Evolutionary conservation across 2,329 filamentous ascomycete species (phyloP).

Genomic region (Penicillium fuscoglaucum): DNA sequence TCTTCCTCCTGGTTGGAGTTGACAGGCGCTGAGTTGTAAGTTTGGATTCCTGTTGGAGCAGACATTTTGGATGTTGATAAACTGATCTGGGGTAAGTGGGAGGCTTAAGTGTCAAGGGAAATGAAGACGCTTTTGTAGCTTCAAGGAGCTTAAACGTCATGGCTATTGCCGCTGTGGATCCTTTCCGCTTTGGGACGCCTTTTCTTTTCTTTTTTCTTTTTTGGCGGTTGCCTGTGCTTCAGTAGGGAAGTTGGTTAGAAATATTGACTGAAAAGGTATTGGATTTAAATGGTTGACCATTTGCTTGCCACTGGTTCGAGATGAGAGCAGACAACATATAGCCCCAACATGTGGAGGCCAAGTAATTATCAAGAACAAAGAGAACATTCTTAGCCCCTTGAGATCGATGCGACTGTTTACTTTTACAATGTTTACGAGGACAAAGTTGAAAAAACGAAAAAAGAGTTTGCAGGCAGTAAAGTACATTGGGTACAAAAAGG

Average conservation of each 20-base stretch:
- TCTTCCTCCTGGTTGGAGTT: constrained; percentile 24
- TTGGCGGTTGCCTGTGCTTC: neutral
- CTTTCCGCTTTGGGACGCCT: constrained; percentile 10
- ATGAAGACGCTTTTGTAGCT: constrained; percentile 3
- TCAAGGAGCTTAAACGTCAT: constrained; percentile 25
- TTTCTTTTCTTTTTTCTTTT: neutral
- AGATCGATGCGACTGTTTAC: neutral
- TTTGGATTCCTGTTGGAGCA: constrained; percentile 22
- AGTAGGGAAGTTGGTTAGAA: neutral
- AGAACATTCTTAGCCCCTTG: neutral
- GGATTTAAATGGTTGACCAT: too few relatives aligned
- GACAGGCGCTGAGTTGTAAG: constrained; percentile 31
- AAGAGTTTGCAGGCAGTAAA: constrained; percentile 51
- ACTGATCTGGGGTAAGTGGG: neutral
- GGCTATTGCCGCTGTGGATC: constrained; percentile 22
- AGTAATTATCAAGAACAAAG: too few relatives aligned
- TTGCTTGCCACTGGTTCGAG: too few relatives aligned
- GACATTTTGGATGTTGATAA: constrained; percentile 21
- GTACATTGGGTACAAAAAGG: constrained; percentile 49
- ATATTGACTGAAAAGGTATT: too few relatives aligned
- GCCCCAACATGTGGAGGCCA: too few relatives aligned
- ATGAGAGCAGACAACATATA: too few relatives aligned
- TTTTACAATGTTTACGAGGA: constrained; percentile 15
- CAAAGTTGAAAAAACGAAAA: constrained; percentile 39
- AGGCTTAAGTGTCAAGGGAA: neutral